Evolutionary conservation across 352 stramenopile genomes (phyloP), one percentile per base, ranked within the genome.

Genomic region (Phytophthora sp.): DNA sequence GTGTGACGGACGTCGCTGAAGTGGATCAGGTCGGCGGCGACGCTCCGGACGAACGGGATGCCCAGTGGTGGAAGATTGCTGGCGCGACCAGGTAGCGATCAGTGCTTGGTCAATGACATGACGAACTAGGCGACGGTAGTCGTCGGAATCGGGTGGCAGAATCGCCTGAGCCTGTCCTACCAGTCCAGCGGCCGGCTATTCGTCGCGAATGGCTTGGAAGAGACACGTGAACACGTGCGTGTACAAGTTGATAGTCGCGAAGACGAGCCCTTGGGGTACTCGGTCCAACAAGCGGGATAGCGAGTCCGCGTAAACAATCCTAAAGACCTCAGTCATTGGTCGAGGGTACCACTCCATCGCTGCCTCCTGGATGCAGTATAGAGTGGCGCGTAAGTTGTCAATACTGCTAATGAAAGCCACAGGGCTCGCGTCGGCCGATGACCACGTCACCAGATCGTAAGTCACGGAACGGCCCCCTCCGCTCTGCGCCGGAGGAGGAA

Each of bases 221-320:
- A 39, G 1, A 0, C 4, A 15, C 3, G 23, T 50, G 7, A 63
- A 63, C 3, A 56, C 44, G 2, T 50, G 45, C 3, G 45, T 57
- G 26, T 57, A 64, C n/a, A 64, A 41, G 45, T 50, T 57, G 1
- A 50, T 16, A 1, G 24, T 57, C 0, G 45, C 56, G n/a, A 39
- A 15, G 4, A 64, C 33, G 1, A 51, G 9, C 2, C 15, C 5
- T 0, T 21, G 13, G 4, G 56, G 44, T 16, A 18, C 56, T 0
- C 11, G 1, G 7, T 51, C 23, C 0, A 57, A n/a, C 26, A 57
- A 1, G 2, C 20, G 6, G 1, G 31, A 33, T 2, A 46, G 7
- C 0, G 45, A 33, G 1, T 64, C 9, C 0, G 16, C 11, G 20
- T 55, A 12, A 7, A 66, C 58, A 1, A 11, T 16, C 1, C 38